Evolutionary conservation across 345 rosid species (phyloP).

Genomic region (Abelmoschus esculentus): DNA sequence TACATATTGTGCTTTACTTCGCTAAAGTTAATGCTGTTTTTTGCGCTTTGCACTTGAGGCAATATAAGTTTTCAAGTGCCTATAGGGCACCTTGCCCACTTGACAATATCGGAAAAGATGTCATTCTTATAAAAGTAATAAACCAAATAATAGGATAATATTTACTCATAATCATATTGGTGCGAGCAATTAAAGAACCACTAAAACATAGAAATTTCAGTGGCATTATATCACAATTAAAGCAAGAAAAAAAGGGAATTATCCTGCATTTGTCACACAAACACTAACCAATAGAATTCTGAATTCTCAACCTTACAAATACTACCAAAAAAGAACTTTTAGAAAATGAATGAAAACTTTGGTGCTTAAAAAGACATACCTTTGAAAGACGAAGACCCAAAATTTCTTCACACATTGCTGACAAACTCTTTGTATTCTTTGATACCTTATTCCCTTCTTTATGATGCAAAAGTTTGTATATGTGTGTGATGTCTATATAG

Average conservation of each 20-base stretch:
- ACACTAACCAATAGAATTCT: not conserved
- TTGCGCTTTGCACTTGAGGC: too few species aligned
- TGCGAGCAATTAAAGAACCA: not conserved
- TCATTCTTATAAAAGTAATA: not conserved
- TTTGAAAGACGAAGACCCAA: conserved; percentile 66
- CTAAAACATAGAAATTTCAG: not conserved
- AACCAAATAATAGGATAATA: not conserved
- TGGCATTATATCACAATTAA: not conserved
- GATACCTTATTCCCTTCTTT: conserved; percentile 51
- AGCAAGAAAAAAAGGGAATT: not conserved
- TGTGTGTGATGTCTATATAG: conserved; percentile 56
- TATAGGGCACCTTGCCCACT: too few species aligned
- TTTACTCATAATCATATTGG: not conserved
- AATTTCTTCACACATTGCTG: conserved; percentile 59
- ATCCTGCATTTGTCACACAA: not conserved
- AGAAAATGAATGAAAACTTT: not conserved
- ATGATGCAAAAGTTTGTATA: conserved; percentile 49
- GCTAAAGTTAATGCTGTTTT: too few species aligned
- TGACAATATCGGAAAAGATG: too few species aligned
- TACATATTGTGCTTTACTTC: too few species aligned
- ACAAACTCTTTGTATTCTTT: conserved; percentile 66
- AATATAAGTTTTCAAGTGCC: too few species aligned
- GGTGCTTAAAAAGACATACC: conserved; percentile 37
- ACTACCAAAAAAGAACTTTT: not conserved
- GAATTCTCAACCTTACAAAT: not conserved